Evolutionary conservation across 1,139 yeast genomes (phyloP), one percentile per base, ranked within the genome.

Genomic region (Suhomyces panamericanus): DNA sequence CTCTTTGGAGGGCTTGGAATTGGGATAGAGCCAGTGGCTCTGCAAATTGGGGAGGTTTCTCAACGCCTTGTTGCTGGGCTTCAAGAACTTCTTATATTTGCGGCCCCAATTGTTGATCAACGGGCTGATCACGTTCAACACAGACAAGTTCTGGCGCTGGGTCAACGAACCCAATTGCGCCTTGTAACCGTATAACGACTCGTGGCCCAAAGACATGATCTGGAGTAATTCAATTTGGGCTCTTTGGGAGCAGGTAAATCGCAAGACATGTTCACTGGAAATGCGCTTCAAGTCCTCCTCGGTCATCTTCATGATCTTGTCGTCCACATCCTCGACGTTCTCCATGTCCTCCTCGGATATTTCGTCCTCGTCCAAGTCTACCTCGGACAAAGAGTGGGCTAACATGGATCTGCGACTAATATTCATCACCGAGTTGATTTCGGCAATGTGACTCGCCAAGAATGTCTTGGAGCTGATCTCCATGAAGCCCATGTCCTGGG

Each of bases 401-500:
- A 86, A 67, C 83, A 84, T 83, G 20, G 87, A 80, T 51, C 87
- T 66, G 54, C 87, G 76, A 42, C 84, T 81, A 52, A 85, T 73
- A 56, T 83, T 83, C 81, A 85, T 83, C 2, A 87, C 87, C 5
- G 85, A 77, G 58, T 81, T 78, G 24, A 88, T 85, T 61, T 91
- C 98, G 3, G 96, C 82, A 39, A 86, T 72, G 62, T 89, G 96
- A 0, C 95, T 81, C 0, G 96, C 96, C 47, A 89, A 70, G 57
- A 85, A 87, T 2, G 90, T 81, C 53, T 85, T 78, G 11, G 91
- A 75, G 51, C 87, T 81, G 14, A 81, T 78, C 43, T 87, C 89
- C 75, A 86, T 81, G 53, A 86, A 77, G 6, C 89, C 90, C 79
- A 88, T 80, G 62, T 89, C 95, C 60, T 89, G 96, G 3, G 96